A percentile compares a stretch with the other conserved stretches of the same genome.
phyloP scores from a whole-genome alignment of 2,329 filamentous ascomycete genomes.

The Teratosphaeria epicoccoides region DNA sequence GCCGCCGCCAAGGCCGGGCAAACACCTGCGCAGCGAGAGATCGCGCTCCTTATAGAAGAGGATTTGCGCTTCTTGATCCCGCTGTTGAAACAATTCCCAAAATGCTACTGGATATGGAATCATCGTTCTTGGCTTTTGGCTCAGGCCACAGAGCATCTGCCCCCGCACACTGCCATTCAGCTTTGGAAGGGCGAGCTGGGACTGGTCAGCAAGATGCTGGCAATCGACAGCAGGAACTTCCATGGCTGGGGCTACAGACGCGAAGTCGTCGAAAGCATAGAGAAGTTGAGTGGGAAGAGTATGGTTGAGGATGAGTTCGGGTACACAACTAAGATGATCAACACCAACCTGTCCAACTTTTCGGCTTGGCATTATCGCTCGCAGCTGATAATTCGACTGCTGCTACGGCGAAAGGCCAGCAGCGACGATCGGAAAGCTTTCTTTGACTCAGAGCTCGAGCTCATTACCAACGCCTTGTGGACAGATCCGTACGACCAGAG shows the following conservation, averaged over 20 bases:
- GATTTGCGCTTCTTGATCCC: slow-evolving; percentile 79
- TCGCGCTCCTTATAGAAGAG: slow-evolving; percentile 49
- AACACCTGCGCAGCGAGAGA: slow-evolving; percentile 25
- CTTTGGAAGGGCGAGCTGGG: slow-evolving; percentile 80
- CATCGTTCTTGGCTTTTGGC: slow-evolving; percentile 78
- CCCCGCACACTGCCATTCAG: slow-evolving; percentile 43
- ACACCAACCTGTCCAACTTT: slow-evolving; percentile 81
- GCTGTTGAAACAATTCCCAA: slow-evolving; percentile 74
- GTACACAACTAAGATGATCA: slow-evolving; percentile 85
- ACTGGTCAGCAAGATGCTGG: slow-evolving; percentile 79
- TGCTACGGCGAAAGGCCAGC: slow-evolving; percentile 59
- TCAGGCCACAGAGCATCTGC: slow-evolving; percentile 56
- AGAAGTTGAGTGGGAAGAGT: slow-evolving; percentile 39
- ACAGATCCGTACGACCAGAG: slow-evolving; percentile 91
- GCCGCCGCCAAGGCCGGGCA: slow-evolving; percentile 17
- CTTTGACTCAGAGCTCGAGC: slow-evolving; percentile 64
- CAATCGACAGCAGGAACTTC: slow-evolving; percentile 79
- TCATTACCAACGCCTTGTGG: slow-evolving; percentile 69
- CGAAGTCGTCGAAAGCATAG: slow-evolving; percentile 64
- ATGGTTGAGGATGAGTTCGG: slow-evolving; percentile 73
- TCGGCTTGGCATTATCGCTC: slow-evolving; percentile 92
- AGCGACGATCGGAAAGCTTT: slow-evolving; percentile 54
- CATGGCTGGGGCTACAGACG: slow-evolving; percentile 93
- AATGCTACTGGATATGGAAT: slow-evolving; percentile 99
- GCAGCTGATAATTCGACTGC: slow-evolving; percentile 65